phyloP scores from a whole-genome alignment of 768 basidiomycete genomes.

The Inosperma sp. region DNA sequence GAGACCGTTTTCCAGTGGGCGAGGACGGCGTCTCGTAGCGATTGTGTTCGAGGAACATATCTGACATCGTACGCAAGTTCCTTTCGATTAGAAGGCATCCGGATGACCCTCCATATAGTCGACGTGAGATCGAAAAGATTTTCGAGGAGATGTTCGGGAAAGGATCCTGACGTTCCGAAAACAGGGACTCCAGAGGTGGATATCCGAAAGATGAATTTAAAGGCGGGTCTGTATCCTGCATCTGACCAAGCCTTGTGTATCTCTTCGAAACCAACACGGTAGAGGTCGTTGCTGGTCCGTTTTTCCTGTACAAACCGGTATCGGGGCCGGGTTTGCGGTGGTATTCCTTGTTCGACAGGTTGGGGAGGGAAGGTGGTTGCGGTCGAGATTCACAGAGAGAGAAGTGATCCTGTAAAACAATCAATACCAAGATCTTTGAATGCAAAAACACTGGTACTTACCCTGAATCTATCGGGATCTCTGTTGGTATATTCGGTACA shows the following conservation, averaged over 20 bases:
- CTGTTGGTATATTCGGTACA: too few relatives aligned
- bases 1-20: neutral
- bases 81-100: conserved; percentile 1
- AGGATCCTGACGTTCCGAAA: neutral
- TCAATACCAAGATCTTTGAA: too few relatives aligned
- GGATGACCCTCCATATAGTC: conserved; percentile 2
- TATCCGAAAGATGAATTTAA: neutral
- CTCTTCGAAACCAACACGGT: conserved; percentile 14
- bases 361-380: neutral
- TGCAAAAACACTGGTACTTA: too few relatives aligned
- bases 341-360: neutral
- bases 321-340: neutral
- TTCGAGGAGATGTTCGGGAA: conserved; percentile 5
- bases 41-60: too few relatives aligned
- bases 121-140: neutral
- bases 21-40: neutral
- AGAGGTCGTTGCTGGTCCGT: neutral
- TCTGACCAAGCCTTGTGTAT: conserved; percentile 16
- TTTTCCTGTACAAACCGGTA: neutral
- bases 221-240: neutral
- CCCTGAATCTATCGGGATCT: too few relatives aligned
- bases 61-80: neutral
- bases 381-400: too few relatives aligned
- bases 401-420: too few relatives aligned
- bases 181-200: neutral